Evolutionary conservation across 148 eudicot species (phyloP).

Genomic region (Fallopia convolvulus): DNA sequence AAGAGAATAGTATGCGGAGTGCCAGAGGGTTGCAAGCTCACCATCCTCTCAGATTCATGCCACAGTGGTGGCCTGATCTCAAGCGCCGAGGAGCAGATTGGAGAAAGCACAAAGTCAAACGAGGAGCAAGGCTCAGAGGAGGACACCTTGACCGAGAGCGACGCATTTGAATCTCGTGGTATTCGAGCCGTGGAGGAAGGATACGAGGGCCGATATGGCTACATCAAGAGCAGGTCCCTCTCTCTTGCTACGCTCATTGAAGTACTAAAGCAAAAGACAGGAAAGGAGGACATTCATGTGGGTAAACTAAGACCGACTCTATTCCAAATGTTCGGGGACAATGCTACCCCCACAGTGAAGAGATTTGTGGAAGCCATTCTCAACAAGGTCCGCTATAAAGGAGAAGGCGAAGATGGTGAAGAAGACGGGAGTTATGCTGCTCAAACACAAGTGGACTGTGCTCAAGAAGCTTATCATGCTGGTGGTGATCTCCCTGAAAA

Average conservation of each 20-base stretch:
- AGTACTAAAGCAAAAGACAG: conserved; percentile 73
- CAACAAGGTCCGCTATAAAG: conserved; percentile 31
- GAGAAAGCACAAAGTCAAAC: conserved; percentile 28
- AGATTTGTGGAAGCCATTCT: conserved; percentile 75
- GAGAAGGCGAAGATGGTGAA: neutral
- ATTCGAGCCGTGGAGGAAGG: conserved; percentile 39
- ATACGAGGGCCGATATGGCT: conserved; percentile 1
- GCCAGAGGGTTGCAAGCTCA: conserved; percentile 58
- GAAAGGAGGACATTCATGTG: conserved; percentile 79
- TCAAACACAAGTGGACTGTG: conserved; percentile 29
- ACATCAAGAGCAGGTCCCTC: conserved; percentile 50
- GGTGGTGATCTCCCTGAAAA: conserved; percentile 3
- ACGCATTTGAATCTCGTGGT: conserved; percentile 40
- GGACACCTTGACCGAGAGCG: neutral
- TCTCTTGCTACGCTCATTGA: conserved; percentile 75
- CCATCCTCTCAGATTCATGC: conserved; percentile 87
- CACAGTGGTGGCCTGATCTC: conserved; percentile 88
- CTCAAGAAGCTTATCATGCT: neutral
- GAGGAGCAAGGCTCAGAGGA: neutral
- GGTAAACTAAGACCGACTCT: conserved; percentile 77
- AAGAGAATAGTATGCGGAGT: conserved; percentile 58
- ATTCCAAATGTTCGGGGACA: conserved; percentile 82
- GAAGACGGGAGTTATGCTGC: too few species aligned
- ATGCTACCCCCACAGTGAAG: conserved; percentile 91
- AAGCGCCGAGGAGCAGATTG: conserved; percentile 80